Percentiles rank a stretch among this genome's conserved stretches.
Evolutionary conservation across 148 eudicot genomes (phyloP).

Genomic region (Diospyros lotus): DNA sequence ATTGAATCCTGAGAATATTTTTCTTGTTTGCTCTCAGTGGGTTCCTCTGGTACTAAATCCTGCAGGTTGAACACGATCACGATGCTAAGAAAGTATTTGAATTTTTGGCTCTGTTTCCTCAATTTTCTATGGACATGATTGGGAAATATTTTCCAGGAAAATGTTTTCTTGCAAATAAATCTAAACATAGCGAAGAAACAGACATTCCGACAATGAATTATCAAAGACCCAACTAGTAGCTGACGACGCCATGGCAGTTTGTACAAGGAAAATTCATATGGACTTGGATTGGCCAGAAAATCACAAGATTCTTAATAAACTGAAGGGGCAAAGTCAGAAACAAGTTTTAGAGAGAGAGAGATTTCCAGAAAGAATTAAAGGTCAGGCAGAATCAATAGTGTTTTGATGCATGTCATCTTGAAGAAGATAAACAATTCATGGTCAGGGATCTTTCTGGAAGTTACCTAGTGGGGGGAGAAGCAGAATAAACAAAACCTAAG

Average conservation of each 20-base stretch:
- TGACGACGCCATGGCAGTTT: neutral
- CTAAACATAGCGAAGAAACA: neutral
- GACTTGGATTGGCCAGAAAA: neutral
- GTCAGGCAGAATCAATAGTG: neutral
- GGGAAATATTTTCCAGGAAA: no score
- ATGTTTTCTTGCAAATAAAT: neutral
- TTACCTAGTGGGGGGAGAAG: neutral
- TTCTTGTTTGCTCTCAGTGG: slow-evolving; percentile 24
- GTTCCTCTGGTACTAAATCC: slow-evolving; percentile 37
- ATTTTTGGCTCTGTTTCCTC: neutral
- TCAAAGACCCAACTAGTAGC: neutral
- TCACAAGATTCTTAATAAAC: neutral
- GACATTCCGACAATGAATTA: neutral
- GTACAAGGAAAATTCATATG: neutral
- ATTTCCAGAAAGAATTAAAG: neutral
- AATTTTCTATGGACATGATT: no score
- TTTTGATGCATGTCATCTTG: no score
- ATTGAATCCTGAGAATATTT: slow-evolving; percentile 18
- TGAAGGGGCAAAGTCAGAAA: neutral
- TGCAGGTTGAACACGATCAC: slow-evolving; percentile 24
- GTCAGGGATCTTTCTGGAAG: neutral
- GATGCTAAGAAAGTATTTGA: neutral
- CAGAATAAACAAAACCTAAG: neutral
- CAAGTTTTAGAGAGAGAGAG: neutral
- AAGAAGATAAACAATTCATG: neutral